These are phyloP conservation scores for Symbiotaphrina buchneri DNA, from an alignment of 495 filamentous ascomycete species.

Conservation along the genomic window DNA sequence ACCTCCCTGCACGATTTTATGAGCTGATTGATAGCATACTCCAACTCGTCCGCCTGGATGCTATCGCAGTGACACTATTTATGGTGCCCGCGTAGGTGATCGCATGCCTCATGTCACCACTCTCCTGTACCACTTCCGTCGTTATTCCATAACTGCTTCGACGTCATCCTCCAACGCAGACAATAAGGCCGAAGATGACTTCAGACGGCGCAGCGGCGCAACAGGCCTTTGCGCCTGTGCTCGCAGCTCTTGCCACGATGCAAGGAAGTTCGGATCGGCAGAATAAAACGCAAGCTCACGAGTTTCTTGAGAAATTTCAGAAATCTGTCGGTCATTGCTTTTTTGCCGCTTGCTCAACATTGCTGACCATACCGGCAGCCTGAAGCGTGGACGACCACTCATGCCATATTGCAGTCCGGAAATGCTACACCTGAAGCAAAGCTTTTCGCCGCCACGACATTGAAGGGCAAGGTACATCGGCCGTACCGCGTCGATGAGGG, in stretches of 20 bases:
- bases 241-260: conserved; percentile 79
- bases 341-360: background rate
- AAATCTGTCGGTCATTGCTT: conserved; percentile 56
- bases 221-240: conserved; percentile 61
- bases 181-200: conserved; percentile 4
- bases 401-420: conserved; percentile 59
- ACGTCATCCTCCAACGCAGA: too few species aligned
- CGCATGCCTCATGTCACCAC: too few species aligned
- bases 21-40: too few species aligned
- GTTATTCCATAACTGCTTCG: too few species aligned
- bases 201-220: conserved; percentile 4
- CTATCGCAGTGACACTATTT: too few species aligned
- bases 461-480: conserved; percentile 77
- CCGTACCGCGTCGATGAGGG: background rate
- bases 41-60: too few species aligned
- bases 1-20: too few species aligned
- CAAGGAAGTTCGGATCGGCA: conserved; percentile 55
- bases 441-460: conserved; percentile 85
- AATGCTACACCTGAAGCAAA: conserved; percentile 58
- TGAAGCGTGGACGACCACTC: conserved; percentile 76
- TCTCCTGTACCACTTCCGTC: conserved; percentile 3
- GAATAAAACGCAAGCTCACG: conserved; percentile 74
- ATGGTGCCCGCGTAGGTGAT: too few species aligned
- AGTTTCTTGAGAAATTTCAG: conserved; percentile 87
- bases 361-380: conserved; percentile 23